Evolutionary conservation across 257 asterid genomes (phyloP), one percentile per base, ranked within the genome.

Genomic region (Solanum microdontum): DNA sequence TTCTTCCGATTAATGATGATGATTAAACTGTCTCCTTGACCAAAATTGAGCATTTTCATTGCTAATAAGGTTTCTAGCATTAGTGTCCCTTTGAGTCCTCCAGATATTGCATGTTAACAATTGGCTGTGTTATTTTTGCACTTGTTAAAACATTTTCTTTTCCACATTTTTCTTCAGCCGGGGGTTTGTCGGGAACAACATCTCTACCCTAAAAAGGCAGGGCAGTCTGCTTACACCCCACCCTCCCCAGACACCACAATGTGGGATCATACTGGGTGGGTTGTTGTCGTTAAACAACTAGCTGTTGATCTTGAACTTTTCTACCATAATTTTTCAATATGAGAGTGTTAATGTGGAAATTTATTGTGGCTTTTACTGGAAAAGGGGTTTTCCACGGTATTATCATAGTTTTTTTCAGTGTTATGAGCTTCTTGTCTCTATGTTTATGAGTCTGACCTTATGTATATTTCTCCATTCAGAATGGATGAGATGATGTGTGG

Each of bases 401-500:
- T 30, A 30, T 36, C 68, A 80, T 45, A 28, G 17, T 8, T 51
- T 26, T 75, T 86, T 33, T 37, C 68, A 26, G 32, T 86, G 87
- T 69, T 80, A 32, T 66, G 74, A 87, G 9, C 58, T 77, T 28
- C 83, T 36, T 40, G 43, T 24, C 28, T 73, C 82, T 37, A 23
- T 24, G 26, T 40, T 37, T 69, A 58, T 43, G 83, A 86, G 84
- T 86, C 86, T 77, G 85, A 87, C 30, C 85, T 66, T 74, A 17
- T 76, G 64, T 33, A 76, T 36, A 88, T 88, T 70, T 80, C 68
- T 89, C 68, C 69, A 82, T 90, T 89, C 93, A 97, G 99, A 93
- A 95, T 97, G 98, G 99, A 97, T 74, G 98, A 94, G 91, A 91
- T 95, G 98, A 97, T 97, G 98, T 92, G 95, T 88, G 97, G 94